Percentiles rank a stretch among this genome's conserved stretches.
phyloP scores from a whole-genome alignment of 1,284 basidiomycete genomes.

The Omphalotus olearius region DNA sequence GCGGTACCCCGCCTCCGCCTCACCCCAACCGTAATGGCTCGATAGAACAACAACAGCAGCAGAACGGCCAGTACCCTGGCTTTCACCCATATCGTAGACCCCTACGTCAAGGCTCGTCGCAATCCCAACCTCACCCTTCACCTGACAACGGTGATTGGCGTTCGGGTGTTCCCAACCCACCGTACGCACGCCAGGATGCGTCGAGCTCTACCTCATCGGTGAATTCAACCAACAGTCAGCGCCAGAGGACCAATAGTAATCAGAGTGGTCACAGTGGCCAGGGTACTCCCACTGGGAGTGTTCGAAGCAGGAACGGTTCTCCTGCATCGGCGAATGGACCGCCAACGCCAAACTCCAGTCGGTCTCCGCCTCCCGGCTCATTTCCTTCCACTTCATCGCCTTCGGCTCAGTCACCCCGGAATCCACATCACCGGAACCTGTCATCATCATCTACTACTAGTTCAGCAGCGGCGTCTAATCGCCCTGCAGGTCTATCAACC shows the following conservation, averaged over 20 bases:
- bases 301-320: slow-evolving; percentile 29
- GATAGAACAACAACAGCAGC: slow-evolving; percentile 31
- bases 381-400: slow-evolving; percentile 10
- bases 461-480: slow-evolving; percentile 36
- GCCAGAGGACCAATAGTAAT: slow-evolving; percentile 63
- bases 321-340: slow-evolving; percentile 25
- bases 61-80: slow-evolving; percentile 49
- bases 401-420: slow-evolving; percentile 16
- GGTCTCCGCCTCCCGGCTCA: slow-evolving; percentile 7
- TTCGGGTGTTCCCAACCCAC: slow-evolving; percentile 38
- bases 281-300: slow-evolving; percentile 30
- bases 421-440: slow-evolving; percentile 42
- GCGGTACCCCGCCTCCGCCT: slow-evolving; percentile 62
- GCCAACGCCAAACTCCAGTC: slow-evolving; percentile 21
- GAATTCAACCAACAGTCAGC: slow-evolving; percentile 58
- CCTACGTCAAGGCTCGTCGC: slow-evolving; percentile 33
- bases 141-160: slow-evolving; percentile 43
- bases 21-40: slow-evolving; percentile 16
- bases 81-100: slow-evolving; percentile 83
- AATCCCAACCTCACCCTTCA: slow-evolving; percentile 29
- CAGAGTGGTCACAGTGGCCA: slow-evolving; percentile 41
- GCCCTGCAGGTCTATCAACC: slow-evolving; percentile 42
- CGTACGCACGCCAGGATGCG: slow-evolving; percentile 72
- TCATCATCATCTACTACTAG: slow-evolving; percentile 33
- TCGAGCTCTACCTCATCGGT: slow-evolving; percentile 72